These are phyloP conservation scores for Calycina herbarum DNA, from an alignment of 2,329 filamentous ascomycete genomes.

Conservation along the genomic window DNA sequence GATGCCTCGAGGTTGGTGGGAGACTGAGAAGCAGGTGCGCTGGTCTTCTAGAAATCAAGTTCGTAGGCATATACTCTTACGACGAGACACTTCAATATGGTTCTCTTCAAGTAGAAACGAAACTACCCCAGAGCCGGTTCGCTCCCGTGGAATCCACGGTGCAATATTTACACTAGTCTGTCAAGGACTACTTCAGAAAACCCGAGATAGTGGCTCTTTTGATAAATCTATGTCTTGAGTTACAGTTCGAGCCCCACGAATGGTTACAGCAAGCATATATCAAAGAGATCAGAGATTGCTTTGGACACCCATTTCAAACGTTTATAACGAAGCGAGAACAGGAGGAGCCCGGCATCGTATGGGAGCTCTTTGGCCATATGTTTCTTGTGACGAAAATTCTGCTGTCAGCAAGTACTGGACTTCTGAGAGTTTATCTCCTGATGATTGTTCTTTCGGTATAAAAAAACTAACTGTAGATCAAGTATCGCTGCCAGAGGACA, in stretches of 20 bases:
- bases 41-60: constrained; percentile 6
- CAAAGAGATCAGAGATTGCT: background rate
- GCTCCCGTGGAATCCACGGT: background rate
- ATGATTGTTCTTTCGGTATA: no score
- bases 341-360: background rate
- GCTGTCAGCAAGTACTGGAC: no score
- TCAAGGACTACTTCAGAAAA: background rate
- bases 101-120: background rate
- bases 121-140: background rate
- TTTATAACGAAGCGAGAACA: background rate
- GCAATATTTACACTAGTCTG: background rate
- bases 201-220: background rate
- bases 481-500: no score
- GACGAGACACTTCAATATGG: background rate
- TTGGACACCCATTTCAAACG: background rate
- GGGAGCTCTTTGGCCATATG: background rate
- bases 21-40: constrained; percentile 3
- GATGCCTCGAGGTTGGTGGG: background rate
- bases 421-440: no score
- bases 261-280: background rate
- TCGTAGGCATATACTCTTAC: background rate
- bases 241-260: background rate
- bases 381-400: no score
- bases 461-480: no score
- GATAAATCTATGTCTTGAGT: background rate